These are phyloP conservation scores for Scedosporium boydii DNA, from an alignment of 2,329 filamentous ascomycete species.

Conservation along the genomic window DNA sequence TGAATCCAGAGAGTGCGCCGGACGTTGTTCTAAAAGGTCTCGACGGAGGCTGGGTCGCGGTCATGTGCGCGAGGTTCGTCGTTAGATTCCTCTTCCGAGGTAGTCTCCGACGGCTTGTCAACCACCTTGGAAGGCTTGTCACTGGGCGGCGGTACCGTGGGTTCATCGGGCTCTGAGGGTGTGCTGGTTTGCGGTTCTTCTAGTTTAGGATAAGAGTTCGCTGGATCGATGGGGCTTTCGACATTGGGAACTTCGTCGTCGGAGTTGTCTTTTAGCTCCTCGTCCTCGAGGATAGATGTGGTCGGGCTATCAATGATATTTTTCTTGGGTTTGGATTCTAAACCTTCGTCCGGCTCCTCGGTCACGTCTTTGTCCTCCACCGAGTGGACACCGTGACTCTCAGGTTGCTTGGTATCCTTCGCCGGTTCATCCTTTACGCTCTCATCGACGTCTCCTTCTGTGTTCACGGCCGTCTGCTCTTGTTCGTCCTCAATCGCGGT, in stretches of 20 bases:
- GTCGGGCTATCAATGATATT: not conserved
- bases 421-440: no score
- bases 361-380: not conserved
- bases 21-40: constrained; percentile 11
- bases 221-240: not conserved
- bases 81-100: not conserved
- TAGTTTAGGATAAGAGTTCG: not conserved
- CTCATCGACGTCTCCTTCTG: no score
- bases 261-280: not conserved
- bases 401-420: no score
- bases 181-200: not conserved
- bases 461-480: no score
- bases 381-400: no score
- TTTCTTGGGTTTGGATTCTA: not conserved
- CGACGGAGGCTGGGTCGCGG: not conserved
- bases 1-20: constrained; percentile 9
- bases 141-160: not conserved
- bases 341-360: not conserved
- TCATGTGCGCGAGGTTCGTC: not conserved
- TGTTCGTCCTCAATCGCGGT: no score
- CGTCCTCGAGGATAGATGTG: not conserved
- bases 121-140: not conserved
- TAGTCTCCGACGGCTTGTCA: not conserved
- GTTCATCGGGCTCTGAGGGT: not conserved
- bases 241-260: not conserved